Evolutionary conservation across 2,329 filamentous ascomycete species (phyloP), one percentile per base, ranked within the genome.

Genomic region (Berkeleyomyces rouxiae): DNA sequence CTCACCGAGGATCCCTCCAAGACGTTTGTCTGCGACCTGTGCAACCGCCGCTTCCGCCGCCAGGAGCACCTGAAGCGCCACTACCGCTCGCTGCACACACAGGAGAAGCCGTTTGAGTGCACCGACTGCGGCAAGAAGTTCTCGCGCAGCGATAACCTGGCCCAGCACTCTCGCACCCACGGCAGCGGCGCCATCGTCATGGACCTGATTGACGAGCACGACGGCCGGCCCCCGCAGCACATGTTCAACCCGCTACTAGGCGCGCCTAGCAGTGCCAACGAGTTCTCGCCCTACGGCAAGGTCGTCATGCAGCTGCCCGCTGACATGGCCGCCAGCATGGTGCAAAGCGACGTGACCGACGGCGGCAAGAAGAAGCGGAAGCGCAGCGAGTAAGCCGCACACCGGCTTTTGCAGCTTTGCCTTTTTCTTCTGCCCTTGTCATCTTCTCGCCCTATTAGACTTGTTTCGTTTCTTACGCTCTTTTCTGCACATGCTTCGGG

Each of bases 41-140:
- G 93, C 85, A 92, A 90, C 70, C 90, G 93, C 67, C 89, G 93
- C 66, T 99, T 99, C 86, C 88, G 93, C 66, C 89, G 93, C 66
- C 93, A 99, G 76, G 93, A 99, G 75, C 93, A 99, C 72, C 83
- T 99, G 65, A 99, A 99, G 84, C 88, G 93, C 66, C 93, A 99
- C 79, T 96, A 96, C 80, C 86, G 93, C 69, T 97, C 93, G 64
- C 89, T 99, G 58, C 93, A 99, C 80, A 99, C 93, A 1, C 87
- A 95, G 71, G 93, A 97, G 73, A 99, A 97, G 84, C 93, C 93
- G 4, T 99, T 97, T 70, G 90, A 95, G 77, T 99, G 93, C 80
- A 83, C 85, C 67, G 92, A 99, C 77, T 99, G 93, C 71, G 92
- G 93, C 69, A 99, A 99, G 86, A 96, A 95, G 79, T 99, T 97